Evolutionary conservation across 2,329 filamentous ascomycete genomes (phyloP).

Genomic region (Trichoderma asperellum): DNA sequence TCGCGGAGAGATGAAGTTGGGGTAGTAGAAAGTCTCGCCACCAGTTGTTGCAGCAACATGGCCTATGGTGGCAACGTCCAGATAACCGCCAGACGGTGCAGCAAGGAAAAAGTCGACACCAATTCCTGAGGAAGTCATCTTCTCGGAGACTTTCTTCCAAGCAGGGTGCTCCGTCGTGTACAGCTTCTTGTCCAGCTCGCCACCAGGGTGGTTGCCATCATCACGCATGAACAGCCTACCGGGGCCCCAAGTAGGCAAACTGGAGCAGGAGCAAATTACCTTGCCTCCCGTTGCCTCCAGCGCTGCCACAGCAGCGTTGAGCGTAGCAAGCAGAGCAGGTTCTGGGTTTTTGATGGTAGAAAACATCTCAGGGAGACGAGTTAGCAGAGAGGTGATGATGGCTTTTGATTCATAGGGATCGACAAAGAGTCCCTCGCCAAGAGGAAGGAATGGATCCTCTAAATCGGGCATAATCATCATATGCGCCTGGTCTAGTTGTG

Average conservation of each 20-base stretch:
- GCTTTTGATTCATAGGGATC: slow-evolving; percentile 88
- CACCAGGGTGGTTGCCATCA: slow-evolving; percentile 81
- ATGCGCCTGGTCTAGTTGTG: slow-evolving; percentile 81
- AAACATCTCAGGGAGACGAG: slow-evolving; percentile 82
- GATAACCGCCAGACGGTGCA: slow-evolving; percentile 84
- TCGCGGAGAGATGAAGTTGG: slow-evolving; percentile 88
- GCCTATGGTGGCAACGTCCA: slow-evolving; percentile 90
- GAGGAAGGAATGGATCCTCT: slow-evolving; percentile 91
- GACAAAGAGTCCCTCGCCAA: slow-evolving; percentile 91
- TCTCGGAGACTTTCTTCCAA: slow-evolving; percentile 84
- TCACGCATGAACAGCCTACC: slow-evolving; percentile 84
- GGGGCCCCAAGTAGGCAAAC: slow-evolving; percentile 90
- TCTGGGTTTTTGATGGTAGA: slow-evolving; percentile 87
- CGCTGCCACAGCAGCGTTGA: slow-evolving; percentile 83
- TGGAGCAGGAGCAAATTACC: slow-evolving; percentile 82
- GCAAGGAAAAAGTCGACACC: slow-evolving; percentile 95
- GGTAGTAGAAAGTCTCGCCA: slow-evolving; percentile 94
- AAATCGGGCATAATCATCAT: slow-evolving; percentile 99
- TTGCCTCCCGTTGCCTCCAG: slow-evolving; percentile 89
- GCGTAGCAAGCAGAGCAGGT: slow-evolving; percentile 79
- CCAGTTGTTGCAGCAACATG: slow-evolving; percentile 88
- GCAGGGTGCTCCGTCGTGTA: slow-evolving; percentile 86
- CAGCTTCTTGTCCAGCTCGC: slow-evolving; percentile 89
- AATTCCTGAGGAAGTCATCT: slow-evolving; percentile 84
- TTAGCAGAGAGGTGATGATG: slow-evolving; percentile 86